These are phyloP conservation scores for Boletus hoseneyae DNA, from an alignment of 1,284 basidiomycete species.

Conservation along the genomic window DNA sequence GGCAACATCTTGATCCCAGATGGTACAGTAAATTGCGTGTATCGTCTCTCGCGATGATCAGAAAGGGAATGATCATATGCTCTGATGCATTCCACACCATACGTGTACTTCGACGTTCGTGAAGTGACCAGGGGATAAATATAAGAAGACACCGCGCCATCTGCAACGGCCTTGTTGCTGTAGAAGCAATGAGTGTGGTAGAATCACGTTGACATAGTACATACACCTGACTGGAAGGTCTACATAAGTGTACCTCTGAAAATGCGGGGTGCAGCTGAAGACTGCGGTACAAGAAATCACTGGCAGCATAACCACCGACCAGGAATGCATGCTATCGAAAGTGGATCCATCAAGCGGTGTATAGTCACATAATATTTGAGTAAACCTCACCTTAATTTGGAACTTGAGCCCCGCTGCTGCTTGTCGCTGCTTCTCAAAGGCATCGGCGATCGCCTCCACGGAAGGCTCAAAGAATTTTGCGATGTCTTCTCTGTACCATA, in stretches of 20 bases:
- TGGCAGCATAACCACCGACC: slow-evolving; percentile 49
- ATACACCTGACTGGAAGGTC: slow-evolving; percentile 39
- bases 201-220: slow-evolving; percentile 13
- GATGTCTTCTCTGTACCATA: slow-evolving; percentile 34
- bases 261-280: slow-evolving; percentile 33
- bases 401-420: slow-evolving; percentile 15
- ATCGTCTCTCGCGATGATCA: too few species aligned
- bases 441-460: slow-evolving; percentile 40
- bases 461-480: slow-evolving; percentile 47
- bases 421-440: slow-evolving; percentile 36
- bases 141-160: too few species aligned
- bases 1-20: too few species aligned
- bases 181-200: background rate
- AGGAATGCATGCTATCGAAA: slow-evolving; percentile 18
- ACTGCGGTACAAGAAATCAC: slow-evolving; percentile 42
- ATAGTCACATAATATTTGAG: background rate
- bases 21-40: too few species aligned
- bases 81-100: too few species aligned
- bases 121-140: too few species aligned
- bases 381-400: slow-evolving; percentile 30
- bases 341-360: too few species aligned
- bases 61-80: too few species aligned
- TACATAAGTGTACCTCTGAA: slow-evolving; percentile 30
- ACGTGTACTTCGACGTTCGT: too few species aligned
- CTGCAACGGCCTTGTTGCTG: background rate